Evolutionary conservation across 495 filamentous ascomycete genomes (phyloP), one percentile per base, ranked within the genome.

Genomic region (Hyaloscypha finlandica): DNA sequence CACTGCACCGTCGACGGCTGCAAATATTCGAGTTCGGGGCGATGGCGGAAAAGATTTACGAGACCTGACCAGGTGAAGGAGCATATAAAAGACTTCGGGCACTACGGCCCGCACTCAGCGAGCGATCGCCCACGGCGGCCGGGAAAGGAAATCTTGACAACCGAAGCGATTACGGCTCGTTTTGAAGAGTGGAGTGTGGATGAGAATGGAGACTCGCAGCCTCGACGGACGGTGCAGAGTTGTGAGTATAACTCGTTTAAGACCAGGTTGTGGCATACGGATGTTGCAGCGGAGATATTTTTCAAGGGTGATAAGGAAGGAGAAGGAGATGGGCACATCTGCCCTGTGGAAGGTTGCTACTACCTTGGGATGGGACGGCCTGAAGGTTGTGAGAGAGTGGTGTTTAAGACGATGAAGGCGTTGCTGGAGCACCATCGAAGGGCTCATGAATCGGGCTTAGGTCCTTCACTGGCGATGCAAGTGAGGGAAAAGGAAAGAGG

Each of bases 1-100:
- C 64, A 66, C 33, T 66, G 64, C 22, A 66, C 57, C 25, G 55
- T 66, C 8, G 64, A 66, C 37, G 56, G 64, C 37, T 66, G 64
- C 64, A 66, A 66, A 60, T 66, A 66, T 35, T 12, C 64, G 64
- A 60, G 64, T 25, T 60, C 64, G 20, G 56, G 64, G 11, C 8
- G 12, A 30, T 14, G 54, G 33, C 19, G 22, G 22, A 66, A 66
- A 19, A 6, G 19, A n/a, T 66, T 66, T 35, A 29, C n/a, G 37
- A 29, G 64, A 19, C 5, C 33, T 20, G 64, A 66, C 33, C 58
- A 60, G 58, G 58, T 37, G 31, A 60, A 37, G 22, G 58, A 60
- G 35, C 58, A 60, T 60, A 60, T 59, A 60, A 60, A 60, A 25
- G 58, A 60, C 16, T 60, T 2, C 14, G 58, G 58, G 37, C 25